Evolutionary conservation across 495 filamentous ascomycete species (phyloP), one percentile per base, ranked within the genome.

Genomic region (Xylaria telfairii): DNA sequence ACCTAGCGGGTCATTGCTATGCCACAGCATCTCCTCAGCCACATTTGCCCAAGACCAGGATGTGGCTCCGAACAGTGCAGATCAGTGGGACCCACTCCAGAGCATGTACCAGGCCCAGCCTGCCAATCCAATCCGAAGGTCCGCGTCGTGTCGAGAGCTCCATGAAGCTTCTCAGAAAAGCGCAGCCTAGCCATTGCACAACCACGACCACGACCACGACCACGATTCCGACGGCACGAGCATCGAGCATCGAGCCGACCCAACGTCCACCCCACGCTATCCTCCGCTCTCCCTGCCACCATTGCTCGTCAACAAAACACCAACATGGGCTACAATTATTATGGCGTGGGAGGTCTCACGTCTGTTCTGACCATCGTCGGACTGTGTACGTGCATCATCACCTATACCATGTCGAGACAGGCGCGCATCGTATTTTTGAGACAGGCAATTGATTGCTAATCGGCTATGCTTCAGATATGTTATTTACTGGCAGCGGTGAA

Each of bases 401-500:
- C 21, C 15, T 24, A 56, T 21, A 4, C 32, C 24, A 13, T 24
- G 42, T 13, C 59, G 12, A 41, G 34, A 42, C 37, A 41, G 57
- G 59, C 34, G 34, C 59, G 59, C 59, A 10, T 54, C 59, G 2
- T 42, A 7, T 32, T 44, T 15, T 44, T 8, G 10, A 63, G 46
- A 24, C 17, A 42, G 15, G 63, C 46, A 1, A 44, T 41, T 12
- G 12, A 24, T 42, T 62, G 28, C 28, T 69, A 42, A 37, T 32
- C 21, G 4, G 34, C 62, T 71, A 65, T 42, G 66, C 24, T 49
- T 79, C 72, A 99, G 96, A 99, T 83, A 93, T 99, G 92, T 92
- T 99, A 70, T 97, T 99, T 79, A 95, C 94, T 74, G 94, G 93
- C 64, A 93, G 95, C 76, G 96, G 96, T 72, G 96, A 99, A 87